phyloP scores from a whole-genome alignment of 192 early-diverging fungal species.

The Piromyces finnis region DNA sequence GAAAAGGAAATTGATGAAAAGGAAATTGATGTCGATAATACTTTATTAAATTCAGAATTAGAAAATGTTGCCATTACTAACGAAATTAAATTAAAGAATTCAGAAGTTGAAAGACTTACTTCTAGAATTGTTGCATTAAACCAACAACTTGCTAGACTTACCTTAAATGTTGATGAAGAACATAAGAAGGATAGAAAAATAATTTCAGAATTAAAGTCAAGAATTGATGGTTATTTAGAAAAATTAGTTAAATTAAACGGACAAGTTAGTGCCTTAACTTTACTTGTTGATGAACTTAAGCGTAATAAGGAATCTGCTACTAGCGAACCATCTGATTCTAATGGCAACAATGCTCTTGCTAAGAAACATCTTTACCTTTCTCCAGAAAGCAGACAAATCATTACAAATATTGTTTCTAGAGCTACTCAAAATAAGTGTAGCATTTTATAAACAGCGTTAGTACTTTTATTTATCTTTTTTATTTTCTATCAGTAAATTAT shows the following conservation, averaged over 20 bases:
- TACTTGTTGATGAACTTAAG: not conserved
- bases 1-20: not conserved
- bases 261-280: not conserved
- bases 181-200: not conserved
- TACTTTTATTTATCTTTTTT: not conserved
- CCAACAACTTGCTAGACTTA: not conserved
- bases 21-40: not conserved
- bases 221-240: not conserved
- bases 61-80: not conserved
- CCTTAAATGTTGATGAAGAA: not conserved
- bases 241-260: not conserved
- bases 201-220: not conserved
- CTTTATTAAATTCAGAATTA: not conserved
- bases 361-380: not conserved
- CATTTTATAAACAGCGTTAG: not conserved
- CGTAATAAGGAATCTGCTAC: not conserved
- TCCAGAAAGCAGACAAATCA: not conserved
- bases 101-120: not conserved
- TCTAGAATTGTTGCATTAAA: not conserved
- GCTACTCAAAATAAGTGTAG: not conserved
- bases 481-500: too few relatives aligned
- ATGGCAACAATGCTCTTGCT: not conserved
- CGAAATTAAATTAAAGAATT: not conserved
- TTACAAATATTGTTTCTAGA: not conserved
- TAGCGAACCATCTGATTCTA: not conserved